Base-by-base conservation (phyloP, 495 filamentous ascomycete species). In the Filosporella fistucella region DNA sequence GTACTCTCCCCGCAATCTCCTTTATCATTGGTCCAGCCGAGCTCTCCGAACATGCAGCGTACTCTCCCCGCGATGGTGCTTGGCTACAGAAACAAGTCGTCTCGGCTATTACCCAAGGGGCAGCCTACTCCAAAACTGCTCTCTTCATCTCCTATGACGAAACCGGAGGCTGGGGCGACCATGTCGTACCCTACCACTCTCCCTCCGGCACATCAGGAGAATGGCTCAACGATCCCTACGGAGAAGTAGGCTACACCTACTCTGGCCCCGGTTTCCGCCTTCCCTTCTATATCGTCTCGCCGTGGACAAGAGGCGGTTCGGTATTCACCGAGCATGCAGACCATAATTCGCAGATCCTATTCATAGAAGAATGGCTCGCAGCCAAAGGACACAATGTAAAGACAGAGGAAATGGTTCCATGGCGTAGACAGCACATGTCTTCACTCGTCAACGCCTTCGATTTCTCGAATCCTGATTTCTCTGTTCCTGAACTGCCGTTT, bases 271-370 rank as follows among this genome's bases (percentile, higher is more conserved):
- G 71, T 3, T 69, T 77, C 57, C 69, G 76, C 13, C 64, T 78
- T 5, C 76, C 76, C 0, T 76, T 77, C 55, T 72, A 72, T 57
- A 76, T 80, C 58, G 58, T 80, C 45, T 75, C 71, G 0, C 76
- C 76, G 0, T 80, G 76, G 76, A 78, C 76, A 13, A 70, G 76
- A 23, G 74, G 74, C 37, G 68, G 64, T 44, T 65, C 68, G 9
- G 74, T 80, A 3, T 78, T 78, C 57, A 74, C 71, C 17, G 76
- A 77, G 59, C 67, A 72, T 24, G 69, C 70, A 26, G 76, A 80
- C 55, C 76, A 80, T 55, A 78, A 73, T 59, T 77, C 73, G 3
- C 76, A 78, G 55, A 76, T 80, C 26, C 54, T 74, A 36, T 80
- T 80, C 52, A 46, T 80, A 11, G 76, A 79, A 58, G 45, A 76